Conservation (phyloP, 192 early-diverging fungal species). For the Powellomyces hirtus region DNA sequence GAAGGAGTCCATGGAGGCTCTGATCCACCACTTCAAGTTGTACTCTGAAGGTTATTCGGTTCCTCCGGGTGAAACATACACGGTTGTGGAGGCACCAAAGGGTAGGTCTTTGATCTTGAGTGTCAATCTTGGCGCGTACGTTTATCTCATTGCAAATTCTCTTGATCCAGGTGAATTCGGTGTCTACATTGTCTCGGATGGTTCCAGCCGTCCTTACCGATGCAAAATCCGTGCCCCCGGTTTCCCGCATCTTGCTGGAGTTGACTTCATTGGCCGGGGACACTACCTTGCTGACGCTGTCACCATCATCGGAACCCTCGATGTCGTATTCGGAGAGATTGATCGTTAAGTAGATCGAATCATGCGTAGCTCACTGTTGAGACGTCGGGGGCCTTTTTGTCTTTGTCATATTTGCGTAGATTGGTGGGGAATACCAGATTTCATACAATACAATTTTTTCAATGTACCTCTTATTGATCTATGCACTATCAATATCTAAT, state of each 20-base stretch:
- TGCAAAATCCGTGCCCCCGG: constrained; percentile 98
- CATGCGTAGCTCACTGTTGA: too few species aligned
- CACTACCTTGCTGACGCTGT: constrained; percentile 95
- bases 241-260: constrained; percentile 86
- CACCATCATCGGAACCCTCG: constrained; percentile 95
- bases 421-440: too few species aligned
- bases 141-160: not conserved
- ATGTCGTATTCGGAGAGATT: constrained; percentile 97
- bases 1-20: constrained; percentile 99
- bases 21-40: constrained; percentile 99
- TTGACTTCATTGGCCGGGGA: constrained; percentile 87
- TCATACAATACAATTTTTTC: too few species aligned
- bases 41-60: constrained; percentile 99
- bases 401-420: too few species aligned
- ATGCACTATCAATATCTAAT: too few species aligned
- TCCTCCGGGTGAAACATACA: constrained; percentile 96
- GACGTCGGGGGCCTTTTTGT: too few species aligned
- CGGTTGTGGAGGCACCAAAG: constrained; percentile 96
- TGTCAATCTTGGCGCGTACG: not conserved
- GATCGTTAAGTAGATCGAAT: too few species aligned
- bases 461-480: too few species aligned
- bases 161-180: constrained; percentile 86
- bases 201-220: constrained; percentile 91
- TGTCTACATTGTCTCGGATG: constrained; percentile 90
- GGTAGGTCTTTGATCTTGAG: constrained; percentile 29